These are phyloP conservation scores for Dryadomyces quercivorus DNA, from an alignment of 2,329 filamentous ascomycete genomes.

Conservation along the genomic window DNA sequence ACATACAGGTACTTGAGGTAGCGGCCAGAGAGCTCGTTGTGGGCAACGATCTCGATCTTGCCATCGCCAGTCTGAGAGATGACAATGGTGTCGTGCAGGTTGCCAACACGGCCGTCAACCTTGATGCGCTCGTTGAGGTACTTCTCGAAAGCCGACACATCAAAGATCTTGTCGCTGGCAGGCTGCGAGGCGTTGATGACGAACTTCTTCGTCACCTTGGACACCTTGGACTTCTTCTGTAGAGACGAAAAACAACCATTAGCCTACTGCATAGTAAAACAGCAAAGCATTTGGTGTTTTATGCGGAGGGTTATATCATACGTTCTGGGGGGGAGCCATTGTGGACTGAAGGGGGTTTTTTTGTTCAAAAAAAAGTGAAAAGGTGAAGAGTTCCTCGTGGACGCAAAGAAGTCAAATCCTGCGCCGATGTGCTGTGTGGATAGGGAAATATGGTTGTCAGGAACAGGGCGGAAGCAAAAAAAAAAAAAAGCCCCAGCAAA, in stretches of 20 bases:
- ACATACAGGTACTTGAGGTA: constrained; percentile 99
- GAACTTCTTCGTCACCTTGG: constrained; percentile 88
- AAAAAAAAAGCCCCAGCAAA: constrained; percentile 3
- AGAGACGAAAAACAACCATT: constrained; percentile 49
- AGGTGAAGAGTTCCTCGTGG: constrained; percentile 16
- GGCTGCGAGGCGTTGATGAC: constrained; percentile 99
- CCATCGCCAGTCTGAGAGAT: constrained; percentile 89
- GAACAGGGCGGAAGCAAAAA: not conserved
- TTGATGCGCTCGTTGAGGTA: constrained; percentile 99
- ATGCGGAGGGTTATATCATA: constrained; percentile 53
- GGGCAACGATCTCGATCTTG: constrained; percentile 95
- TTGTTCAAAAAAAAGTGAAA: constrained; percentile 15
- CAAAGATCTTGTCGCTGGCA: constrained; percentile 99
- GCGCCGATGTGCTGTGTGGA: constrained; percentile 38
- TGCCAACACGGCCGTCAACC: constrained; percentile 95
- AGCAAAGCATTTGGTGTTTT: constrained; percentile 68
- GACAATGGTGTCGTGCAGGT: constrained; percentile 86
- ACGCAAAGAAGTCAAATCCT: constrained; percentile 69
- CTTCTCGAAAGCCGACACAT: constrained; percentile 97
- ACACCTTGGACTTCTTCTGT: constrained; percentile 55
- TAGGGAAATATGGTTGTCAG: constrained; percentile 1
- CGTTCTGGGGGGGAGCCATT: constrained; percentile 71
- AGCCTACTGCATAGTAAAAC: constrained; percentile 95
- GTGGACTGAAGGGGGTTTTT: constrained; percentile 20
- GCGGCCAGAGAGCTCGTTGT: constrained; percentile 95